Percentiles rank a stretch among this genome's conserved stretches.
These are phyloP conservation scores for Pycnococcus provasolii DNA, from an alignment of 139 green algal species.

Conservation along the genomic window DNA sequence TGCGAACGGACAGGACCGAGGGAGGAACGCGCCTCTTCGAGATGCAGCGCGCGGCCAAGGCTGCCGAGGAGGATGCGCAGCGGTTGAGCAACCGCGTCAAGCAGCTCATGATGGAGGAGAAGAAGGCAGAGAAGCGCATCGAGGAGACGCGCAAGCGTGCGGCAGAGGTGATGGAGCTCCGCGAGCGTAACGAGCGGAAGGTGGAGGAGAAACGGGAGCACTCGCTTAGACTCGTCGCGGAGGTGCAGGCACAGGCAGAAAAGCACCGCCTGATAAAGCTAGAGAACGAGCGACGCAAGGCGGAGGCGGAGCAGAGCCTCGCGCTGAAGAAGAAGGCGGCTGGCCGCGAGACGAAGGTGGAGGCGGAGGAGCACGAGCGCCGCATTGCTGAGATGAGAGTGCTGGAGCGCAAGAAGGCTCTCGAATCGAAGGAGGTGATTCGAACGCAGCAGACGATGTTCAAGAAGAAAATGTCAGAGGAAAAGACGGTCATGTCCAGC, in stretches of 20 bases:
- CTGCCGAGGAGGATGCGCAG: constrained; percentile 43
- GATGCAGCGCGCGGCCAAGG: too few species aligned
- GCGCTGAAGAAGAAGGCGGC: constrained; percentile 16
- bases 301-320: constrained; percentile 5
- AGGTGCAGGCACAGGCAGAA: constrained; percentile 40
- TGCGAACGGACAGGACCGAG: too few species aligned
- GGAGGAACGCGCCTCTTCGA: too few species aligned
- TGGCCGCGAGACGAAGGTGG: constrained; percentile 41
- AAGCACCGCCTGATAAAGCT: constrained; percentile 41
- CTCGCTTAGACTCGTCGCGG: constrained; percentile 29
- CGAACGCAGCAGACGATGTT: constrained; percentile 22
- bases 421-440: constrained; percentile 52
- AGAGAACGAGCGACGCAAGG: constrained; percentile 38
- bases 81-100: constrained; percentile 55
- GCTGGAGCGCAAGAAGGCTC: constrained; percentile 40
- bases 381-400: constrained; percentile 40
- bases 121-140: constrained; percentile 45
- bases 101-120: constrained; percentile 60
- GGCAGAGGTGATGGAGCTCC: constrained; percentile 40
- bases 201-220: constrained; percentile 29
- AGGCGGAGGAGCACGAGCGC: constrained; percentile 41
- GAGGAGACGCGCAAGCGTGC: constrained; percentile 48
- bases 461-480: constrained; percentile 29
- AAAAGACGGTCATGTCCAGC: constrained; percentile 37
- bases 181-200: constrained; percentile 38